phyloP scores from a whole-genome alignment of 805 yeast species.

The Lachancea mirantina region DNA sequence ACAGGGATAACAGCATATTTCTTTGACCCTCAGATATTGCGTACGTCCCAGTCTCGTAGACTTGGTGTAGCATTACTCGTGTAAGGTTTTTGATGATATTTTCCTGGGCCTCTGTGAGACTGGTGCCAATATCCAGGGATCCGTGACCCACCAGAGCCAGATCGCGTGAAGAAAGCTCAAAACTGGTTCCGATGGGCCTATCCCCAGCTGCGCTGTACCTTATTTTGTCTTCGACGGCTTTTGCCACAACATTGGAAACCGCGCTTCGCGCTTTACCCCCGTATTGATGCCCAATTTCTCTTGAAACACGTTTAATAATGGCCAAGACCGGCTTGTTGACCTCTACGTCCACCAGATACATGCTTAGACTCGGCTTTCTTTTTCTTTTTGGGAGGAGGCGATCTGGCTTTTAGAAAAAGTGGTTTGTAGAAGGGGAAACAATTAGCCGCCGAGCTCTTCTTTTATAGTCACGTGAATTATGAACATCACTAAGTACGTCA shows the following conservation, averaged over 20 bases:
- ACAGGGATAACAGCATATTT: slow-evolving; percentile 20
- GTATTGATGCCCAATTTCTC: not conserved
- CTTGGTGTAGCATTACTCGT: slow-evolving; percentile 22
- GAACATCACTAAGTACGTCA: not conserved
- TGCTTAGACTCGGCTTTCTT: not conserved
- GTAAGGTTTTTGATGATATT: slow-evolving; percentile 18
- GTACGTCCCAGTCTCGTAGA: slow-evolving; percentile 4
- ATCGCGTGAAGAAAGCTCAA: too few species aligned
- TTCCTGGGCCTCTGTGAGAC: slow-evolving; percentile 21
- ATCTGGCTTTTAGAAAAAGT: too few species aligned
- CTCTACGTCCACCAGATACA: slow-evolving; percentile 19
- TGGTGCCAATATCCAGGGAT: slow-evolving; percentile 19
- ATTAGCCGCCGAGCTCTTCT: not conserved
- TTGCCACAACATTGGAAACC: slow-evolving; percentile 11
- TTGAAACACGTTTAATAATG: slow-evolving; percentile 2
- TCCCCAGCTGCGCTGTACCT: too few species aligned
- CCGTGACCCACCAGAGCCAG: slow-evolving; percentile 24
- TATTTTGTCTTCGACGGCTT: slow-evolving; percentile 14
- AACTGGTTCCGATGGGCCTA: too few species aligned
- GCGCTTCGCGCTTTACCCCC: slow-evolving; percentile 1
- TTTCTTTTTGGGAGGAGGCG: not conserved
- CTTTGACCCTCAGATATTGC: slow-evolving; percentile 19
- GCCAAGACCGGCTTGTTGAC: slow-evolving; percentile 5
- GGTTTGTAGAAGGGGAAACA: not conserved
- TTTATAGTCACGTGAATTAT: not conserved